Evolutionary conservation across 2,329 filamentous ascomycete genomes (phyloP), one percentile per base, ranked within the genome.

Genomic region (Fusarium zealandicum): DNA sequence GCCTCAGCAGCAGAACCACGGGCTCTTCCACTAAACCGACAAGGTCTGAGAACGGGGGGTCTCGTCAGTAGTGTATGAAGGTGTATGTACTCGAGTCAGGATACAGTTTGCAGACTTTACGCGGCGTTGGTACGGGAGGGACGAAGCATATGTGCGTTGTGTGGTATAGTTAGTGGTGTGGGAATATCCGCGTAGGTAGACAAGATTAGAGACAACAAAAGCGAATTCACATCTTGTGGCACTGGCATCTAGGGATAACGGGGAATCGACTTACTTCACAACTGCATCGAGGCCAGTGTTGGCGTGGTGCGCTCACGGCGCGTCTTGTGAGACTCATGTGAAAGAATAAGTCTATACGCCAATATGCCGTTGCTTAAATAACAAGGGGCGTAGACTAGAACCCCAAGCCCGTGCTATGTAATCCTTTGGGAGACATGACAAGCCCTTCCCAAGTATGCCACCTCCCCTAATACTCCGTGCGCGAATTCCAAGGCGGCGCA

Each of bases 11-110:
- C 66, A 72, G 20, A 68, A 68, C 28, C 69, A 71, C 7, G 64
- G 66, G 13, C 57, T 79, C 11, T 80, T 80, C 59, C 78, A 80
- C 45, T 80, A 61, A 40, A 20, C 11, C 32, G 47, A 40, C 25
- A n/a, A 30, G 45, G 11, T 20, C 28, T 48, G 43, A 48, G 28
- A 22, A 50, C 35, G 44, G 14, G 22, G 22, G 28, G 20, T 10
- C 25, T 32, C 33, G 18, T 22, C 11, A 46, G 28, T 41, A 53
- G 36, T 16, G 18, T 42, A 51, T 33, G 13, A 46, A 39, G 39
- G 22, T 33, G 33, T 33, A 28, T 32, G 38, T 49, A 39, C 33
- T 54, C 32, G 18, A 50, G 37, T 56, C 55, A 54, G 50, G 60
- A 65, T 65, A 54, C 41, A 54, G 48, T 46, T 42, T 56, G 47